A percentile compares a stretch with the other conserved stretches of the same genome.
These are phyloP conservation scores for Stylonectria norvegica DNA, from an alignment of 2,329 filamentous ascomycete species.

Conservation along the genomic window DNA sequence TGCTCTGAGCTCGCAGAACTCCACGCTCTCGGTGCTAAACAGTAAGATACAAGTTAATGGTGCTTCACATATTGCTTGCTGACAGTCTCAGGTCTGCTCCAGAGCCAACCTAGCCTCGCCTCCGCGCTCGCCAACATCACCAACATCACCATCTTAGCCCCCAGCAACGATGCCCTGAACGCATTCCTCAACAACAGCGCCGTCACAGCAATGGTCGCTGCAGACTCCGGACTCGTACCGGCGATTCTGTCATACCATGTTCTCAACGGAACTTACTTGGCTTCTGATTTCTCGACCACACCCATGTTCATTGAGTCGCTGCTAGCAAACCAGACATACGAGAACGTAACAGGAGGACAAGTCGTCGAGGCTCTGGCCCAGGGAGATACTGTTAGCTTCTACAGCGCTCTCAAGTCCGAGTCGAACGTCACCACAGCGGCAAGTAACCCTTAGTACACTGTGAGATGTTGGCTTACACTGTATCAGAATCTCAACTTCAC, in stretches of 20 bases:
- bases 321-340: slow-evolving; percentile 41
- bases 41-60: slow-evolving; percentile 9
- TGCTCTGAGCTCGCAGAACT: slow-evolving; percentile 25
- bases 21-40: slow-evolving; percentile 24
- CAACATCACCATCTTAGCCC: slow-evolving; percentile 46
- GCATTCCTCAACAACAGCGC: slow-evolving; percentile 45
- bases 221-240: slow-evolving; percentile 38
- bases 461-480: too few species aligned
- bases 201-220: slow-evolving; percentile 36
- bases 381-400: slow-evolving; percentile 46
- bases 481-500: slow-evolving; percentile 41
- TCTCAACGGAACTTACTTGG: slow-evolving; percentile 42
- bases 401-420: slow-evolving; percentile 38
- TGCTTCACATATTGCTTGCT: slow-evolving; percentile 2
- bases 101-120: slow-evolving; percentile 21
- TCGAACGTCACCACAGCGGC: slow-evolving; percentile 35
- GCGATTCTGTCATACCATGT: slow-evolving; percentile 57
- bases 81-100: slow-evolving; percentile 21
- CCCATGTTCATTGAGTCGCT: slow-evolving; percentile 38
- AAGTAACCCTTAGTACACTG: too few species aligned
- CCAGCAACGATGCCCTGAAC: slow-evolving; percentile 52
- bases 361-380: slow-evolving; percentile 37
- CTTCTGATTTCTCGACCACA: slow-evolving; percentile 29
- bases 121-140: slow-evolving; percentile 10
- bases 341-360: slow-evolving; percentile 43